phyloP scores from a whole-genome alignment of 768 basidiomycete species.

The Kwoniella heveanensis region DNA sequence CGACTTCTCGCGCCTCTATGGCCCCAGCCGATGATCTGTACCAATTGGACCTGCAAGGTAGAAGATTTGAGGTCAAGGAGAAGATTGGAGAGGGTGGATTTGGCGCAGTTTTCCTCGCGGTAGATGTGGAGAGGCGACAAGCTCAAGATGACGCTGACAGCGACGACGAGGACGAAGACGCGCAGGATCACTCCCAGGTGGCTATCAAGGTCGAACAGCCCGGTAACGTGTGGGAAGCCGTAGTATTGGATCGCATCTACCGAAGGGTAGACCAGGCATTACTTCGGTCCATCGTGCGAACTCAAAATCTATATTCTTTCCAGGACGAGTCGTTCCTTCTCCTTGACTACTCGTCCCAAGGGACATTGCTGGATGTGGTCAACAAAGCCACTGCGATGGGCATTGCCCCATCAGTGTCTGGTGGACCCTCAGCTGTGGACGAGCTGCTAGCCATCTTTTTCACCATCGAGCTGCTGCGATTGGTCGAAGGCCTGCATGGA shows the following conservation, averaged over 20 bases:
- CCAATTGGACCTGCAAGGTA: conserved; percentile 64
- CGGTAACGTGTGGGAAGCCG: conserved; percentile 87
- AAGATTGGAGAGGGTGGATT: conserved; percentile 98
- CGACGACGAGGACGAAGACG: conserved; percentile 60
- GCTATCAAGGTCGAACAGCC: conserved; percentile 93
- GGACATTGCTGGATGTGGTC: conserved; percentile 86
- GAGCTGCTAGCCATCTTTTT: conserved; percentile 96
- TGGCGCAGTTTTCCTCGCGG: conserved; percentile 88
- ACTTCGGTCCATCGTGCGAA: conserved; percentile 70
- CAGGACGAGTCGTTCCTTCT: conserved; percentile 86
- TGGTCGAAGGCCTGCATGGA: conserved; percentile 77
- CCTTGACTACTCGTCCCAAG: conserved; percentile 84
- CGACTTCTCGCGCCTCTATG: conserved; percentile 33
- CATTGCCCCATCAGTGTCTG: conserved; percentile 59
- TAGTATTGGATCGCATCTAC: conserved; percentile 77
- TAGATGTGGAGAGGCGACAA: conserved; percentile 56
- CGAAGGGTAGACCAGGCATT: conserved; percentile 63
- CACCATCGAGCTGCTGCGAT: conserved; percentile 79
- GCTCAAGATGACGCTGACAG: conserved; percentile 50
- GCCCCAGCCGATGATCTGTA: conserved; percentile 39
- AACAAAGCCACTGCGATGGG: conserved; percentile 78
- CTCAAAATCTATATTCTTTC: conserved; percentile 80
- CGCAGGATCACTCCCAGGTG: conserved; percentile 61
- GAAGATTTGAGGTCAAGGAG: conserved; percentile 70
- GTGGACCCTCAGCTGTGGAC: conserved; percentile 63